Base-by-base conservation (phyloP, 1,284 basidiomycete species). In the Xerocomus nothofagi region DNA sequence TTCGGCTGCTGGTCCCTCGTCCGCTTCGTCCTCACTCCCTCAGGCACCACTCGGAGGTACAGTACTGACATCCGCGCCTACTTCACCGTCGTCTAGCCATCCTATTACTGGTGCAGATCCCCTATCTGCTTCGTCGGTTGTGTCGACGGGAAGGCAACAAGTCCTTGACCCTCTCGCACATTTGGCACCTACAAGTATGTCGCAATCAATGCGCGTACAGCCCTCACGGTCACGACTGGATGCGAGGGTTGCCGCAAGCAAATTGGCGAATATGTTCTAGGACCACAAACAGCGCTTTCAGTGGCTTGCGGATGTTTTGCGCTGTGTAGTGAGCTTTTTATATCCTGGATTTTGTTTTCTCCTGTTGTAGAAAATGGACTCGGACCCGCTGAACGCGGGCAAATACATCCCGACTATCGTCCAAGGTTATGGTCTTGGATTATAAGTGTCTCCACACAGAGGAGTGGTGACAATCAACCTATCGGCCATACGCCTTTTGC, bases 211-310 rank as follows among this genome's bases (percentile, higher is more conserved):
- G 63, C 80, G 84, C 17, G 73, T 85, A 36, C 79, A 81, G 55
- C 82, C 87, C 10, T 80, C 78, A 32, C 71, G 87, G 54, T 79
- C 83, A 39, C 75, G 84, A 57, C 65, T 92, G 59, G 89, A 92
- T 67, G 82, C 90, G 7, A 76, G 82, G 57, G 84, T 91, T 65
- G 89, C 89, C n/a, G 89, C 90, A 20, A 90, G 87, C 66, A 91
- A 91, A 66, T 75, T 92, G 48, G 89, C 88, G 8, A 91, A 91
- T 62, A 88, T 91, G 84, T 88, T 91, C 62, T 91, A 71, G 52
- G 37, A 44, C 21, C 15, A 29, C 27, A 44, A 36, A 41, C 29
- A 31, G 20, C 3, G 14, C 14, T 36, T 33, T 42, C 14, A 12
- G 30, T 38, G 31, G 17, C 12, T 44, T 24, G 36, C 15, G 21